Percentiles rank a stretch among this genome's conserved stretches.
These are phyloP conservation scores for Saccharomycopsis fibuligera DNA, from an alignment of 805 yeast genomes.

Conservation along the genomic window DNA sequence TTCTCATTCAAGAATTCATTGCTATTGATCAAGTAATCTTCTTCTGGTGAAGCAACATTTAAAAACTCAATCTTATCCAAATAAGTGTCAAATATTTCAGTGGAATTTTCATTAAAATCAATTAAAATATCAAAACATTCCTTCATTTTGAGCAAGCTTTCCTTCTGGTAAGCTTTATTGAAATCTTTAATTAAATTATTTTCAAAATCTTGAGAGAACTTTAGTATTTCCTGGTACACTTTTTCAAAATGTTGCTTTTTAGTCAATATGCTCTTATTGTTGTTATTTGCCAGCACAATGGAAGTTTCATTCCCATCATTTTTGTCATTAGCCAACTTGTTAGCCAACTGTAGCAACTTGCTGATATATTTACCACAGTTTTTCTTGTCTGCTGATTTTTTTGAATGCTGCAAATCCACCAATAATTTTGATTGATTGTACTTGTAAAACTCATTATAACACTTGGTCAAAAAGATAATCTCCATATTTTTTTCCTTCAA, in stretches of 20 bases:
- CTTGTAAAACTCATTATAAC: slow-evolving; percentile 72
- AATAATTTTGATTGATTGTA: slow-evolving; percentile 47
- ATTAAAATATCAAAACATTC: slow-evolving; percentile 68
- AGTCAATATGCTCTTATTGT: background rate
- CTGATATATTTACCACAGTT: slow-evolving; percentile 48
- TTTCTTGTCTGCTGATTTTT: slow-evolving; percentile 42
- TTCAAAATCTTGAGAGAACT: slow-evolving; percentile 75
- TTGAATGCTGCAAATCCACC: slow-evolving; percentile 45
- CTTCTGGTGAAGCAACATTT: slow-evolving; percentile 33
- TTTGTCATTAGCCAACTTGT: slow-evolving; percentile 11
- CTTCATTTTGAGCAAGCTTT: slow-evolving; percentile 64
- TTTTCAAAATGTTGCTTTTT: slow-evolving; percentile 11
- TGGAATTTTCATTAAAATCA: slow-evolving; percentile 73
- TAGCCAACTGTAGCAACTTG: slow-evolving; percentile 16
- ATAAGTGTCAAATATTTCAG: slow-evolving; percentile 73
- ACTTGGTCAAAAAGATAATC: slow-evolving; percentile 65
- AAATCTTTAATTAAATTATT: slow-evolving; percentile 61
- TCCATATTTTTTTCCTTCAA: slow-evolving; percentile 68
- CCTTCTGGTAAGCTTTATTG: slow-evolving; percentile 63
- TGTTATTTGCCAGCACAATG: background rate
- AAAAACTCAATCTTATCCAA: slow-evolving; percentile 75
- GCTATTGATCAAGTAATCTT: slow-evolving; percentile 28
- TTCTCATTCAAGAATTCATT: slow-evolving; percentile 27
- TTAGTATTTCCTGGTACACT: slow-evolving; percentile 45
- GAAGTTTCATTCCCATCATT: background rate